Evolutionary conservation across 257 asterid species (phyloP).

Genomic region (Salvia hispanica): DNA sequence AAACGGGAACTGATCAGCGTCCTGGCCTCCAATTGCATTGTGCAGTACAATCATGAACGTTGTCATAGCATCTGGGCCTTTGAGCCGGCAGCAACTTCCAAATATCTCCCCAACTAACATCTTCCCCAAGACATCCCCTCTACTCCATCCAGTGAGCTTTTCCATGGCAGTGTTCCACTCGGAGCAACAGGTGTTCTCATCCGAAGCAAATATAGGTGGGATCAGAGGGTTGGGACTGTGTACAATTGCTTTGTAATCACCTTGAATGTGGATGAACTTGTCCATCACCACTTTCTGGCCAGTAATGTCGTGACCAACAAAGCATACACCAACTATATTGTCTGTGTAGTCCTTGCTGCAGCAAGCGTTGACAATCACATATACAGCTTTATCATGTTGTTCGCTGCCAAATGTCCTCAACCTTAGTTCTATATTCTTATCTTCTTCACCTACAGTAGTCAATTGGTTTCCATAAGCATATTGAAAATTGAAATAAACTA

Average conservation of each 20-base stretch:
- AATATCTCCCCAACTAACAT: conserved; percentile 86
- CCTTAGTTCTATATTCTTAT: conserved; percentile 71
- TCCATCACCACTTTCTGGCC: conserved; percentile 86
- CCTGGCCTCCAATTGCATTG: conserved; percentile 76
- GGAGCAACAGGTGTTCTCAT: conserved; percentile 80
- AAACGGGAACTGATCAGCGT: conserved; percentile 65
- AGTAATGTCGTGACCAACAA: conserved; percentile 89
- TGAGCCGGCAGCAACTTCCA: conserved; percentile 72
- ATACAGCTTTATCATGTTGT: conserved; percentile 56
- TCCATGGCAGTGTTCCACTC: conserved; percentile 97
- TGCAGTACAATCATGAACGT: conserved; percentile 81
- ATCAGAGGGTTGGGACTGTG: conserved; percentile 86
- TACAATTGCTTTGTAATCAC: conserved; percentile 86
- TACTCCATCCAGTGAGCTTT: conserved; percentile 84
- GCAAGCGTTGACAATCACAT: conserved; percentile 87
- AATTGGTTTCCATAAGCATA: conserved; percentile 21
- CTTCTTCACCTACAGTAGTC: conserved; percentile 71
- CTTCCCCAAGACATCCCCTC: conserved; percentile 68
- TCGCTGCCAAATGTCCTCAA: conserved; percentile 63
- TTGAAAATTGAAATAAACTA: conserved; percentile 9
- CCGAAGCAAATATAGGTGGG: conserved; percentile 95
- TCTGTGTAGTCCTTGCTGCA: conserved; percentile 80
- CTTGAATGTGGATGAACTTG: conserved; percentile 83
- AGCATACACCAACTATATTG: conserved; percentile 83
- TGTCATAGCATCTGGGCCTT: conserved; percentile 75